Conservation (phyloP, 345 rosid genomes). For the Alliaria petiolata region DNA sequence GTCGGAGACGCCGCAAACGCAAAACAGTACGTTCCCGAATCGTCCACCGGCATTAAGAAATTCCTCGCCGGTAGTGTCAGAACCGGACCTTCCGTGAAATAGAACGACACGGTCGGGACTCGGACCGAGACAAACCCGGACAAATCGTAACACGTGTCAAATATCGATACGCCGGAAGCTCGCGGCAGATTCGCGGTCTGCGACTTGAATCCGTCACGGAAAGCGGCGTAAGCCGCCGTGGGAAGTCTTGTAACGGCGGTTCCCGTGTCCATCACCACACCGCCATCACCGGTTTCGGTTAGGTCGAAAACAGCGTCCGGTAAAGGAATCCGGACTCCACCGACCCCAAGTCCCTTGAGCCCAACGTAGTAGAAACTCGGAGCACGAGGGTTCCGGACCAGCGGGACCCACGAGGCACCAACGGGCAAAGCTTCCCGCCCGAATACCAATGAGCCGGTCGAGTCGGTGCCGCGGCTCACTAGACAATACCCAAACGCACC, state of each 20-base stretch:
- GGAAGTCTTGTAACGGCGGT: constrained; percentile 95
- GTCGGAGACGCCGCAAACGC: constrained; percentile 79
- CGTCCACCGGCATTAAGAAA: constrained; percentile 90
- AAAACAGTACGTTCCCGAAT: constrained; percentile 79
- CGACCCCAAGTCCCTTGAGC: constrained; percentile 80
- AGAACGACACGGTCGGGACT: constrained; percentile 89
- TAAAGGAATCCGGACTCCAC: constrained; percentile 54
- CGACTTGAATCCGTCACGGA: constrained; percentile 58
- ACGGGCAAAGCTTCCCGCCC: constrained; percentile 78
- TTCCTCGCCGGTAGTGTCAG: constrained; percentile 83
- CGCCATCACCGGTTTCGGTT: constrained; percentile 60
- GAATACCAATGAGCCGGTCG: constrained; percentile 77
- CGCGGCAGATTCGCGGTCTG: constrained; percentile 79
- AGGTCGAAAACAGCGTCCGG: constrained; percentile 53
- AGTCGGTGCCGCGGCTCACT: constrained; percentile 62
- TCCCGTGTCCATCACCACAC: constrained; percentile 98
- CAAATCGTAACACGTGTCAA: constrained; percentile 84
- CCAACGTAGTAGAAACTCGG: constrained; percentile 83
- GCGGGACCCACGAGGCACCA: constrained; percentile 91
- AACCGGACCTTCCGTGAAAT: constrained; percentile 74
- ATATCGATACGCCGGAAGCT: constrained; percentile 71
- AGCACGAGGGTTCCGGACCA: constrained; percentile 68
- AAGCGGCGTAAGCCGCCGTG: constrained; percentile 53
- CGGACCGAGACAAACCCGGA: constrained; percentile 72
- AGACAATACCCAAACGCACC: constrained; percentile 92